A percentile compares a stretch with the other conserved stretches of the same genome.
These are phyloP conservation scores for Rhizopogon salebrosus DNA, from an alignment of 768 basidiomycete species.

Conservation along the genomic window DNA sequence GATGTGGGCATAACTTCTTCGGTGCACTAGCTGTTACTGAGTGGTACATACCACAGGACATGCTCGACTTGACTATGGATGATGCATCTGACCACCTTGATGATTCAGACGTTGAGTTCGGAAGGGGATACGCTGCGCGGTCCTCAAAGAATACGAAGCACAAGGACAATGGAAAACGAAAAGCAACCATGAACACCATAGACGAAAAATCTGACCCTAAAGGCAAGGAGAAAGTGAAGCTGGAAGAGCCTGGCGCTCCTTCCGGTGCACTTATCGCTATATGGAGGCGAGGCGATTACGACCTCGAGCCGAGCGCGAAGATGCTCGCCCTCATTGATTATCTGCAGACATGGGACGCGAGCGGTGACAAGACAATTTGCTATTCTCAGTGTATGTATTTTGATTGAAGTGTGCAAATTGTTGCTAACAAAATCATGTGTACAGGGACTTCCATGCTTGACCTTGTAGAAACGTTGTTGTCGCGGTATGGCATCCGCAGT, in stretches of 20 bases:
- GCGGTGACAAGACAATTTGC: conserved; percentile 65
- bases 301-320: conserved; percentile 64
- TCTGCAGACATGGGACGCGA: conserved; percentile 53
- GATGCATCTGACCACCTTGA: conserved; percentile 21
- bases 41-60: conserved; percentile 2
- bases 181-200: not conserved
- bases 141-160: not conserved
- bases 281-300: conserved; percentile 57
- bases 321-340: conserved; percentile 54
- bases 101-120: conserved; percentile 22
- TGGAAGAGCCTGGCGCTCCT: conserved; percentile 24
- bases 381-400: conserved; percentile 57
- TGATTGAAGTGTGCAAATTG: not conserved
- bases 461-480: conserved; percentile 54
- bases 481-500: conserved; percentile 50
- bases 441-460: conserved; percentile 73
- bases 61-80: conserved; percentile 25
- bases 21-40: not conserved
- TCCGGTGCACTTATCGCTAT: conserved; percentile 43
- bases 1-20: not conserved
- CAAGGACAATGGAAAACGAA: not conserved
- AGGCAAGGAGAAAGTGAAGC: conserved; percentile 23
- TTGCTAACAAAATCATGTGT: not conserved
- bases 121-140: not conserved
- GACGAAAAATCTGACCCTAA: conserved; percentile 9